Base-by-base conservation (phyloP, 2,329 filamentous ascomycete genomes). In the Colletotrichum melonis region DNA sequence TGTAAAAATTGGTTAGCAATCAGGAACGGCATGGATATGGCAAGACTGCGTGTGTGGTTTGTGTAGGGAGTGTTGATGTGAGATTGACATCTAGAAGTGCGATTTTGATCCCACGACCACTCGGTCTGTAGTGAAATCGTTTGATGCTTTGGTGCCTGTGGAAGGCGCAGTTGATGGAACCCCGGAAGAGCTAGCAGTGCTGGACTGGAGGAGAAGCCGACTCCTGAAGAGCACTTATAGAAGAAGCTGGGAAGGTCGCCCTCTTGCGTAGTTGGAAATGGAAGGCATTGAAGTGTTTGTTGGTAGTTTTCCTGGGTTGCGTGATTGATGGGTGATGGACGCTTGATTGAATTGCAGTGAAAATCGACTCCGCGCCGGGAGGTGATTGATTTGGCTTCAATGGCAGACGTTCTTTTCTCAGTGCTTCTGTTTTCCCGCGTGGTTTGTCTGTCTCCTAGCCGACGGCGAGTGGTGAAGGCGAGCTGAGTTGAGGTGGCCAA, bases 1-100 rank as follows among this genome's bases (percentile, higher is more conserved):
- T 73, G 60, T 69, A 38, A 73, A 26, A 42, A 56, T 49, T 49
- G 42, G 71, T 73, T 56, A 73, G 71, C 71, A 58, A 22, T 66
- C 60, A 52, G 56, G 49, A 70, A 56, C 56, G 42, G 26, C 26
- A 24, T 28, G 58, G 16, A 24, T 11, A 65, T 56, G 32, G 14
- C 63, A 65, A 49, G 19, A 32, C 26, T 7, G 55, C 24, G 22
- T 52, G 24, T 26, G 26, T 42, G 38, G 46, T 19, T 64, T 30
- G 19, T 72, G 70, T 52, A 30, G 26, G 26, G n/a, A 16, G 52
- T 67, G 62, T 46, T 35, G 59, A 63, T 65, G 35, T 42, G 63
- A 55, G 14, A 38, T 22, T 46, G 62, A 54, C 26, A 30, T 59
- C 26, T n/a, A 42, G 54, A 62, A 6, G 16, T 19, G 49, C 16